phyloP scores from a whole-genome alignment of 2,329 filamentous ascomycete species.

The Tolypocladium nubicola region DNA sequence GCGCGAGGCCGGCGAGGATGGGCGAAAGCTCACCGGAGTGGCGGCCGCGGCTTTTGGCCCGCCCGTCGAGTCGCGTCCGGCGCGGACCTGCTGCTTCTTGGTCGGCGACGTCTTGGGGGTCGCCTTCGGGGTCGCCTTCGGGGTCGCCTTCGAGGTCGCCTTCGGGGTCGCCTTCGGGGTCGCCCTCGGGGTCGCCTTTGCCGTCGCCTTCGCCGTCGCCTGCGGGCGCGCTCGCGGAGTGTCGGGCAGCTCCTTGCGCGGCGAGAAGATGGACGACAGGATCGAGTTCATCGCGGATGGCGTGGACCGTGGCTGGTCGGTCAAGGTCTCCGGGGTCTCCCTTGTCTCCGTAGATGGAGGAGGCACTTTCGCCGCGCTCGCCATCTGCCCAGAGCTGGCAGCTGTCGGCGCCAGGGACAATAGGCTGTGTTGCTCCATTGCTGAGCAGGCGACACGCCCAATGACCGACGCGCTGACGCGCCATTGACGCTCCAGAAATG shows the following conservation, averaged over 20 bases:
- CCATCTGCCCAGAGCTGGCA: not conserved
- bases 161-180: not conserved
- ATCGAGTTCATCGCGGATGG: not conserved
- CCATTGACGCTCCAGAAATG: not conserved
- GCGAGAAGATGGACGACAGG: not conserved
- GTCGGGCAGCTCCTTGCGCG: not conserved
- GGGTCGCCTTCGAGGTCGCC: not conserved
- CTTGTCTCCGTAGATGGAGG: not conserved
- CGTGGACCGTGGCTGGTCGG: not conserved
- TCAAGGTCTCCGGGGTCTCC: not conserved
- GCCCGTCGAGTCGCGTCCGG: not conserved
- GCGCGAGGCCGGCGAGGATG: not conserved
- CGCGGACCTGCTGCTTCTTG: not conserved
- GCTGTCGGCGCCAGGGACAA: not conserved
- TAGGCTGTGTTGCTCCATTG: not conserved
- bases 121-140: not conserved
- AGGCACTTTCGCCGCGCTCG: not conserved
- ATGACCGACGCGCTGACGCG: not conserved
- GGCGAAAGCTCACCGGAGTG: not conserved
- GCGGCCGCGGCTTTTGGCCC: not conserved
- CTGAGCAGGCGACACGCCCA: not conserved
- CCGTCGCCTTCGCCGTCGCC: not conserved
- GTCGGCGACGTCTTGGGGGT: not conserved
- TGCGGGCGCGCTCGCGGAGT: not conserved
- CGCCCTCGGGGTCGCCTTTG: not conserved